phyloP scores from a whole-genome alignment of 345 rosid species.

The Salix purpurea region DNA sequence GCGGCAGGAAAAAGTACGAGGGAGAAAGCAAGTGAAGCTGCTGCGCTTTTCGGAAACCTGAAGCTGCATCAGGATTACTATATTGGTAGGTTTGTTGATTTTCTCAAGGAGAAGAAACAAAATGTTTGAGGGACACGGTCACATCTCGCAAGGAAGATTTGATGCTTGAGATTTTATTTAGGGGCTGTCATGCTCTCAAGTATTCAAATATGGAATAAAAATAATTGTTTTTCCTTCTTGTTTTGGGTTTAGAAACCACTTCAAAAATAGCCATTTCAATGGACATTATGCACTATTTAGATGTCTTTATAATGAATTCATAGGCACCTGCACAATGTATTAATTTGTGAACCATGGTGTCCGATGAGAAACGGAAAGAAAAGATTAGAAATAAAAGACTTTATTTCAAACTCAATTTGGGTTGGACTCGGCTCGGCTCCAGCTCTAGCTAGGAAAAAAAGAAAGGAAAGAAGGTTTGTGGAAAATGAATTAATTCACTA shows the following conservation, averaged over 20 bases:
- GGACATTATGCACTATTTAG: not conserved
- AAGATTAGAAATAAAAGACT: no score
- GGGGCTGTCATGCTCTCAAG: not conserved
- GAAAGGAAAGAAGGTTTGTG: no score
- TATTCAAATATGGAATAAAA: not conserved
- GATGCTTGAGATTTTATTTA: not conserved
- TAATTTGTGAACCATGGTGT: no score
- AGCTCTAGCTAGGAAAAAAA: no score
- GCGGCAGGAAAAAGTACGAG: slow-evolving; percentile 9
- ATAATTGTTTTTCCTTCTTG: no score
- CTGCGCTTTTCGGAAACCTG: slow-evolving; percentile 1
- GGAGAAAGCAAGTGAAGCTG: slow-evolving; percentile 15
- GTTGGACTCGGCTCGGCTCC: no score
- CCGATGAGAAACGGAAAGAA: no score
- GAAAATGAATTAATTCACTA: no score
- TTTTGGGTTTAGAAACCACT: not conserved
- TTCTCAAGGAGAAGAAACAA: slow-evolving; percentile 1
- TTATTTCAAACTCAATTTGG: no score
- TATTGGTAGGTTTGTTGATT: slow-evolving; percentile 12
- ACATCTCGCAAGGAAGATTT: not conserved
- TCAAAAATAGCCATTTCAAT: no score
- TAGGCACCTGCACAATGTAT: no score
- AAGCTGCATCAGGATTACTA: slow-evolving; percentile 18
- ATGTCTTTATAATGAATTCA: no score
- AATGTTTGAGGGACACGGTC: not conserved